Evolutionary conservation across 1,284 basidiomycete genomes (phyloP).

Genomic region (Tranzscheliella williamsii): DNA sequence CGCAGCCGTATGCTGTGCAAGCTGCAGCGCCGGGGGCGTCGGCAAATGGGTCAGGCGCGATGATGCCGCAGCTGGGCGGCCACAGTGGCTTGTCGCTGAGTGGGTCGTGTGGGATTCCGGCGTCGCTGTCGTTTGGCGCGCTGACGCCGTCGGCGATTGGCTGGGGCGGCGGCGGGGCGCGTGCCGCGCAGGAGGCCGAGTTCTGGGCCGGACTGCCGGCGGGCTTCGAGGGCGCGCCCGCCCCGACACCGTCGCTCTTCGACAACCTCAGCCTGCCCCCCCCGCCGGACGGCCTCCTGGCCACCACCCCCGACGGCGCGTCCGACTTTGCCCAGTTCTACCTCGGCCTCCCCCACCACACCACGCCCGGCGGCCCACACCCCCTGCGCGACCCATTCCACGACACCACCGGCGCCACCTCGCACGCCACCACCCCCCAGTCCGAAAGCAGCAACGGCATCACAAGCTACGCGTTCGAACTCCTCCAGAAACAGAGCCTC

Average conservation of each 20-base stretch:
- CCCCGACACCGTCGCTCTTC: slow-evolving; percentile 29
- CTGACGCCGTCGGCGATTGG: slow-evolving; percentile 11
- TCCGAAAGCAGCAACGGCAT: slow-evolving; percentile 21
- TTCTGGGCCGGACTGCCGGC: slow-evolving; percentile 18
- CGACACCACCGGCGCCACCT: neutral
- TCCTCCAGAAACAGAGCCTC: slow-evolving; percentile 34
- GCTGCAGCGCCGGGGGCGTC: neutral
- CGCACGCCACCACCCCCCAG: slow-evolving; percentile 5
- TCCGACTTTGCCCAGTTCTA: neutral
- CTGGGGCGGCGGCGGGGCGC: slow-evolving; percentile 2
- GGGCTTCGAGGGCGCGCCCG: slow-evolving; percentile 6
- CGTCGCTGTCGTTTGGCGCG: slow-evolving; percentile 23
- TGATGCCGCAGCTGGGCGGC: slow-evolving; percentile 12
- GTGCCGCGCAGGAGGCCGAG: slow-evolving; percentile 1
- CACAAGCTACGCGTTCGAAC: slow-evolving; percentile 31
- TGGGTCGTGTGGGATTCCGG: slow-evolving; percentile 13
- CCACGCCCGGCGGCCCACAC: neutral
- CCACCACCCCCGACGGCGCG: neutral
- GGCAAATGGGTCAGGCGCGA: slow-evolving; percentile 1
- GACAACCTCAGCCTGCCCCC: slow-evolving; percentile 19
- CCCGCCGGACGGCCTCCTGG: slow-evolving; percentile 1
- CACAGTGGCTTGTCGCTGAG: slow-evolving; percentile 19
- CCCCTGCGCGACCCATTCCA: neutral
- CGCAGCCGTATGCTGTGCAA: neutral
- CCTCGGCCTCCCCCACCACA: slow-evolving; percentile 1